A percentile compares a stretch with the other conserved stretches of the same genome.
Conservation (phyloP, 225 moss, liverwort and hornwort species). For the Anthoceros angustus region DNA sequence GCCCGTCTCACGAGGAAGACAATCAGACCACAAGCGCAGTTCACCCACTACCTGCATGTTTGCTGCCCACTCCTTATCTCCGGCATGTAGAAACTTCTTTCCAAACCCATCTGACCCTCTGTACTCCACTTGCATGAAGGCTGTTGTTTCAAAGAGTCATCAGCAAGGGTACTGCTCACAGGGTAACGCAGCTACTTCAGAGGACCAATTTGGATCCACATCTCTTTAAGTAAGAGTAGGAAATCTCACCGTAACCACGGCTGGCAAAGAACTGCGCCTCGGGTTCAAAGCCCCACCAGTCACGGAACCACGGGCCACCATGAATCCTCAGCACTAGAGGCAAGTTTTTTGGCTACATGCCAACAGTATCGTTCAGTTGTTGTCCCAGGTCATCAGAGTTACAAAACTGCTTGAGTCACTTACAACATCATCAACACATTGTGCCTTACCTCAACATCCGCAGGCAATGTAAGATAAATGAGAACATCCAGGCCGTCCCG, state of each 20-base stretch:
- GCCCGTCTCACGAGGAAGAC: background rate
- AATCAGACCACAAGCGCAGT: background rate
- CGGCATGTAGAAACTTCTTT: constrained; percentile 47
- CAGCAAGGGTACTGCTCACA: background rate
- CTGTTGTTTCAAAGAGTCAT: constrained; percentile 4
- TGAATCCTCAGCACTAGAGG: constrained; percentile 58
- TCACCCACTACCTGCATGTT: constrained; percentile 47
- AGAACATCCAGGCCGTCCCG: constrained; percentile 50
- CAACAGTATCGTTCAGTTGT: background rate
- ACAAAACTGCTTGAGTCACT: background rate
- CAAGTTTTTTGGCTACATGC: constrained; percentile 45
- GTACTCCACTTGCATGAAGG: constrained; percentile 43
- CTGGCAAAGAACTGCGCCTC: constrained; percentile 80
- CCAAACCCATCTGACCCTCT: constrained; percentile 41
- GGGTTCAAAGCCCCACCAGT: constrained; percentile 77
- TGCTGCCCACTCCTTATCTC: constrained; percentile 68
- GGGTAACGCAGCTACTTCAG: background rate
- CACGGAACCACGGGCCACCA: constrained; percentile 63
- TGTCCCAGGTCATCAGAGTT: background rate
- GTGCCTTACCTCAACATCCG: constrained; percentile 23
- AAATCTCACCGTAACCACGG: constrained; percentile 43
- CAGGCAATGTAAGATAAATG: constrained; percentile 67
- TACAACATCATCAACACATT: background rate
- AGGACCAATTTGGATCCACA: background rate
- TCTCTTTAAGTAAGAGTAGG: background rate